These are phyloP conservation scores for Vigna nakashimae DNA, from an alignment of 306 rosid species.

Conservation along the genomic window DNA sequence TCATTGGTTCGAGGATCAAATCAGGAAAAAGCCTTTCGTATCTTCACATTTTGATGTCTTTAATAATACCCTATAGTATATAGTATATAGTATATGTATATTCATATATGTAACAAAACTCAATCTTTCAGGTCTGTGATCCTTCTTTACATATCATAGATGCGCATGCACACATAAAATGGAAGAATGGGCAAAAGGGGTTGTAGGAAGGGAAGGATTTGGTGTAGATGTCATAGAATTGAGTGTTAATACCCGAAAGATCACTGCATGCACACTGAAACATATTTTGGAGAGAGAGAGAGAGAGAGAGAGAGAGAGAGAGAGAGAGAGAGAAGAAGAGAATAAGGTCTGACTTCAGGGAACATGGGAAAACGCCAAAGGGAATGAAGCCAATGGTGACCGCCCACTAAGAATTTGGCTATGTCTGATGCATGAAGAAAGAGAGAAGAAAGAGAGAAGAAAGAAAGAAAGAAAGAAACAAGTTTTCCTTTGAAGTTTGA, in stretches of 20 bases:
- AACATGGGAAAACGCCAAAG: constrained; percentile 68
- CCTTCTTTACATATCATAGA: constrained; percentile 36
- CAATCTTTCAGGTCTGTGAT: background rate
- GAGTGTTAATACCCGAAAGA: constrained; percentile 39
- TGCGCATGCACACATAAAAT: constrained; percentile 38
- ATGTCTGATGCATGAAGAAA: constrained; percentile 29
- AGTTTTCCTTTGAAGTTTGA: constrained; percentile 54
- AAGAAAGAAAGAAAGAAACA: constrained; percentile 37
- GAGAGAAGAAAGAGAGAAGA: background rate
- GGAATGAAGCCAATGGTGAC: constrained; percentile 51
- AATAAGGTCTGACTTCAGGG: constrained; percentile 47
- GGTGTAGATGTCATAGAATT: constrained; percentile 33
- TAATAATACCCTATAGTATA: background rate
- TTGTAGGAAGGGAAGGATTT: constrained; percentile 13
- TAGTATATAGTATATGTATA: background rate
- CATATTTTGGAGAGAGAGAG: constrained; percentile 6
- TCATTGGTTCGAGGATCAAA: constrained; percentile 66
- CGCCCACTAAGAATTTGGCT: constrained; percentile 14
- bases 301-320: too few species aligned
- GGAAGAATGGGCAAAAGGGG: constrained; percentile 45
- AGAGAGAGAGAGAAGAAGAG: constrained; percentile 18
- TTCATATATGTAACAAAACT: background rate
- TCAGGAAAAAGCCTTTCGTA: constrained; percentile 56
- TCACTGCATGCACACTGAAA: constrained; percentile 14
- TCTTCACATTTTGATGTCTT: constrained; percentile 52